Percentiles rank a stretch among this genome's conserved stretches.
phyloP scores from a whole-genome alignment of 176 grass and related monocot genomes.

The barley (Hordeum vulgare) region DNA sequence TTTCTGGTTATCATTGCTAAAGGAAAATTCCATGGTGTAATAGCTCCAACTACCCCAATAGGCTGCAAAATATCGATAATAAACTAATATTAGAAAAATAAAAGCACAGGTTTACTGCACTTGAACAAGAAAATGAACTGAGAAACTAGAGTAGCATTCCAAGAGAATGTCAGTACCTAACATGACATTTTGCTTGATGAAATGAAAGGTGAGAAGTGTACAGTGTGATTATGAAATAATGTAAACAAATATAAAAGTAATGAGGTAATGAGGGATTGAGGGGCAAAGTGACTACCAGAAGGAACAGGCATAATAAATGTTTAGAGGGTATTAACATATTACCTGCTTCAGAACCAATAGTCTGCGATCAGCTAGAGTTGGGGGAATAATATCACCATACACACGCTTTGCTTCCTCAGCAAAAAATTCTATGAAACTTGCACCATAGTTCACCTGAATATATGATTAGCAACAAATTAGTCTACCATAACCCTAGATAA shows the following conservation, averaged over 20 bases:
- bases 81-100: background rate
- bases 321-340: conserved; percentile 15
- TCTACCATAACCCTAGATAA: background rate
- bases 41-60: conserved; percentile 97
- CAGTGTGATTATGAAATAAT: background rate
- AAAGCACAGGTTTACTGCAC: background rate
- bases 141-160: background rate
- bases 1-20: conserved; percentile 99
- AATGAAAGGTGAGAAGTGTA: background rate
- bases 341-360: conserved; percentile 90
- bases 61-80: conserved; percentile 33
- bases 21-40: conserved; percentile 99
- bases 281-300: background rate
- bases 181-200: background rate
- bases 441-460: conserved; percentile 84
- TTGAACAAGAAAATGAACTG: conserved; percentile 21
- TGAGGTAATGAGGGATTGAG: background rate
- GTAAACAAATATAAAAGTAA: background rate
- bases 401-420: conserved; percentile 92
- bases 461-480: conserved; percentile 16
- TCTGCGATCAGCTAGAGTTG: conserved; percentile 67
- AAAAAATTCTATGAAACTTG: conserved; percentile 92
- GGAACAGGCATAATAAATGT: background rate
- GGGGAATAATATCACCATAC: conserved; percentile 91
- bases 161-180: background rate